Evolutionary conservation across 148 eudicot genomes (phyloP), one percentile per base, ranked within the genome.

Genomic region (Rhododendron henanense): DNA sequence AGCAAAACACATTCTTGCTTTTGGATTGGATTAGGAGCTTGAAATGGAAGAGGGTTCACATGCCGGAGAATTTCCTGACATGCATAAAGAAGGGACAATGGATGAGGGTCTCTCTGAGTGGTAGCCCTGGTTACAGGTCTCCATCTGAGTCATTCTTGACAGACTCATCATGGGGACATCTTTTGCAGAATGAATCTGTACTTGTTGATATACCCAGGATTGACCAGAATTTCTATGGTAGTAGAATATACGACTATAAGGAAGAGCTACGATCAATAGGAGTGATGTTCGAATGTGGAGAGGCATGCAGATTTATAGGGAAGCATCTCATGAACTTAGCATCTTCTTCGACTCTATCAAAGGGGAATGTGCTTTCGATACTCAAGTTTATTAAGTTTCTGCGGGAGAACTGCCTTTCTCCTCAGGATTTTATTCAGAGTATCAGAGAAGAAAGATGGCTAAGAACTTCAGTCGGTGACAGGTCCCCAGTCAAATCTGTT

Each of bases 141-240:
- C 97, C 95, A 8, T 89, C 92, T 41, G 82, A 90, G 75, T 94
- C 95, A 11, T 94, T 93, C 86, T 83, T 91, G 50, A 61, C 88
- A 19, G 83, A 81, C 44, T 85, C 93, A 18, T 88, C 91, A 2
- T 90, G 91, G 91, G 93, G 89, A 4, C 28, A 65, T 69, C 86
- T 92, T 84, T 85, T 94, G 67, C 93, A 91, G 65, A 88, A 87
- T 51, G 91, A 90, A 71, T 90, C 91, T 0, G 89, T 90, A 21
- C 85, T 90, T 78, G 91, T 93, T 71, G 95, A 94, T 81, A 89
- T 94, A 65, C 94, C 93, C 5, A 85, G 93, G 25, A 85, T 94
- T 57, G 93, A 94, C 88, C 74, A 83, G 80, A 33, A 18, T 3
- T 94, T 85, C 59, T 94, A 94, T 87, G 93, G 86, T 91, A 73